Evolutionary conservation across 2,329 filamentous ascomycete genomes (phyloP), one percentile per base, ranked within the genome.

Genomic region (Bimuria novae-zelandiae): DNA sequence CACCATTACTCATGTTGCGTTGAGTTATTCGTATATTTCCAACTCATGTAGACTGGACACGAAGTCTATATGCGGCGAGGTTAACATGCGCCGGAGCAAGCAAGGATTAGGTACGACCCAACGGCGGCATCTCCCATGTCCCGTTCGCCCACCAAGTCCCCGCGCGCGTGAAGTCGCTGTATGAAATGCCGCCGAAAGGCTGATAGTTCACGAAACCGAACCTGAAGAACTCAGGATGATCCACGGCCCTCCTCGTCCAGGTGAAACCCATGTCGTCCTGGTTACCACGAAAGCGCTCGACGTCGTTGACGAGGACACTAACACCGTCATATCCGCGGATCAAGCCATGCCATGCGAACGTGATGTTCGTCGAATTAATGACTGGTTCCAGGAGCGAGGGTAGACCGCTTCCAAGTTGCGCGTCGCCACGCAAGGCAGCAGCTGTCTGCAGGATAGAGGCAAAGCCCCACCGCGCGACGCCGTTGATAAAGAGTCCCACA

Each of bases 391-490:
- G 27, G 12, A 80, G 64, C 0, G 55, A 48, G 0, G 78, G 90
- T 1, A 94, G 77, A 0, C 82, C 75, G 0, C 84, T 85, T 7
- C 84, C 84, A 14, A 77, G 63, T 49, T 75, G 73, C 1, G 73
- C 74, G 43, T 80, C 78, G 5, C 74, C 85, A 42, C 85, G 85
- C 16, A 97, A 76, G 0, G 86, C 85, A 0, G 75, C 81, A 0
- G 88, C 84, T 0, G 94, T 97, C 75, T 99, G 88, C 14, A 97
- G 81, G 36, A 97, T 84, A 0, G 89, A 82, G 55, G 91, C 92
- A 70, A 96, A 97, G 0, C 92, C 92, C 94, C 94, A 97, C 33
- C 93, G 83, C 4, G 92, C 92, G 53, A 95, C 85, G 47, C 94
- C 93, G 69, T 97, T 97, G 75, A 97, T 86, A 73, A 97, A 97